phyloP scores from a whole-genome alignment of 2,329 filamentous ascomycete genomes.

The Diaporthe citrichinensis region DNA sequence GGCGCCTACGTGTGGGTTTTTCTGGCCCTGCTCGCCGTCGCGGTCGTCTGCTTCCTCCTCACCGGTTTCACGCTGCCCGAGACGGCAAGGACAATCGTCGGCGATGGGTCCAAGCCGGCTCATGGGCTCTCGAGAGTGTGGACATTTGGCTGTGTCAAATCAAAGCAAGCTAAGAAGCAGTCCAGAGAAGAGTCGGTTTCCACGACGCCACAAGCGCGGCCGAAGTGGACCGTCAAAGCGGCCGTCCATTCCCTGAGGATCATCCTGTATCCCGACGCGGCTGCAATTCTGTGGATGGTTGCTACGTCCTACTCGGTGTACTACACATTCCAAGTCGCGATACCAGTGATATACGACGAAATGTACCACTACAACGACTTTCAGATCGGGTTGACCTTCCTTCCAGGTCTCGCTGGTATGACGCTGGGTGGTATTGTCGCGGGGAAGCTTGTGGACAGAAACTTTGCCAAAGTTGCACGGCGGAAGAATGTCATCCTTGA shows the following conservation, averaged over 20 bases:
- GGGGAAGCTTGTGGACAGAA: conserved; percentile 22
- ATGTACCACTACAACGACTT: conserved; percentile 62
- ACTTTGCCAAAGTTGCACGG: conserved; percentile 14
- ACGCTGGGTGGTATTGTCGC: conserved; percentile 16
- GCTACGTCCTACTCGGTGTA: conserved; percentile 62
- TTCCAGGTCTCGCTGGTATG: conserved; percentile 23
- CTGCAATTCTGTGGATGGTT: conserved; percentile 57
- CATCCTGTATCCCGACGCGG: conserved; percentile 67
- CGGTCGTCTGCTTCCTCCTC: conserved; percentile 55
- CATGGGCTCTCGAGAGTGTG: conserved; percentile 64
- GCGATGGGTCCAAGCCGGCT: conserved; percentile 55
- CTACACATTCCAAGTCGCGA: conserved; percentile 66
- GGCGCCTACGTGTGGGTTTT: conserved; percentile 72
- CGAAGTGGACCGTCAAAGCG: neutral
- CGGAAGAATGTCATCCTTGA: neutral
- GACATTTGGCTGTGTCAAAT: conserved; percentile 56
- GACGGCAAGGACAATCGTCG: conserved; percentile 65
- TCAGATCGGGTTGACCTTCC: conserved; percentile 37
- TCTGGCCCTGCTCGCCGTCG: conserved; percentile 67
- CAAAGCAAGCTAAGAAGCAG: conserved; percentile 51
- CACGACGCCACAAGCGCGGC: neutral
- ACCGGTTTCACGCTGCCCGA: conserved; percentile 66
- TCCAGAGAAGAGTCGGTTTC: conserved; percentile 59
- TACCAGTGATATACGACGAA: conserved; percentile 61
- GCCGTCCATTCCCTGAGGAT: conserved; percentile 62